Evolutionary conservation across 345 rosid species (phyloP), one percentile per base, ranked within the genome.

Genomic region (Linum trigynum): DNA sequence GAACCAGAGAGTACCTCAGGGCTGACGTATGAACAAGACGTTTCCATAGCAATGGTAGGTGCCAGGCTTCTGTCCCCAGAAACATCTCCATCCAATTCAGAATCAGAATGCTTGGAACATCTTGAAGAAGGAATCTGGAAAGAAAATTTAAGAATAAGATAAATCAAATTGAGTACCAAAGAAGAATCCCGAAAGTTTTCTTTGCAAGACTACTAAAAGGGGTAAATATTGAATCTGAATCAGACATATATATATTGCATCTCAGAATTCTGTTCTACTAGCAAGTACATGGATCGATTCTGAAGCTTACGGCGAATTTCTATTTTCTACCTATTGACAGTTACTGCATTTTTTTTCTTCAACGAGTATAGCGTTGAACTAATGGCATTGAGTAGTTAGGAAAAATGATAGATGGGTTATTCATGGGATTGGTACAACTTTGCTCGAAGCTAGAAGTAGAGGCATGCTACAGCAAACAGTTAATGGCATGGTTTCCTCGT

Each of bases 91-190:
- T 59, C 61, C 66, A 78, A 74, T 61, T 69, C 83, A 43, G 77
- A 65, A 70, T 78, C 74, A n/a, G 79, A 81, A 65, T 70, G 85
- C 74, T 76, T 75, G 72, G 69, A 60, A 71, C 71, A 73, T 48
- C 63, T 75, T 61, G 61, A 62, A 69, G 78, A 75, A 42, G 80
- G 82, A 70, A 71, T 67, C 86, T 83, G 82, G 71, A 77, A 61
- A 69, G 42, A 65, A 38, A 35, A 15, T 37, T 12, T 15, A 55
- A 17, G 2, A 43, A 48, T 48, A 15, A 48, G 11, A 48, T 48
- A 48, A 1, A 48, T 23, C 32, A 48, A 48, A 12, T 48, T 48
- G 9, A 48, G 3, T 6, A 15, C 3, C 53, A 9, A 9, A 9
- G 15, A 48, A 48, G 53, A 15, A 45, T 7, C 51, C 51, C 15